A percentile compares a stretch with the other conserved stretches of the same genome.
phyloP scores from a whole-genome alignment of 805 yeast genomes.

The Lipomyces starkeyi region DNA sequence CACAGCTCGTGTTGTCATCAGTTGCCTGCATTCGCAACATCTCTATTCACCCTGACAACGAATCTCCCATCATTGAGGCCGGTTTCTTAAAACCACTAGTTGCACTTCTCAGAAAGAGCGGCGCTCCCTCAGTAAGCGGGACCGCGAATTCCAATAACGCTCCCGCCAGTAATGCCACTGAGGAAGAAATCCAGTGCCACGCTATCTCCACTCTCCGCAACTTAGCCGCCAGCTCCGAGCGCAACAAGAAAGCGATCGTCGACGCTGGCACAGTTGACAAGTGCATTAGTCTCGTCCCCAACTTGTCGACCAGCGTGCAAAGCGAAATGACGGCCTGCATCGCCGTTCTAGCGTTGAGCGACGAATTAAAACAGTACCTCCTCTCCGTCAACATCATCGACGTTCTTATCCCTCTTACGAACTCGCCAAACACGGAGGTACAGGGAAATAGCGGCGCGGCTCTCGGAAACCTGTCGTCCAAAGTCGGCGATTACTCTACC shows the following conservation, averaged over 20 bases:
- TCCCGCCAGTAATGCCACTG: conserved; percentile 41
- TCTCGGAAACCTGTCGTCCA: conserved; percentile 89
- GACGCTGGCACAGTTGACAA: conserved; percentile 96
- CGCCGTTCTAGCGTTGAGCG: conserved; percentile 95
- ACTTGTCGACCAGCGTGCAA: conserved; percentile 90
- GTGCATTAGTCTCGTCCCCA: conserved; percentile 84
- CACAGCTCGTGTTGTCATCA: conserved; percentile 88
- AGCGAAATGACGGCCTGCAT: conserved; percentile 96
- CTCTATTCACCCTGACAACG: conserved; percentile 95
- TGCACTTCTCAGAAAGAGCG: conserved; percentile 70
- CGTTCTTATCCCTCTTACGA: conserved; percentile 89
- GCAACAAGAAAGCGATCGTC: conserved; percentile 86
- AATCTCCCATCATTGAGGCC: conserved; percentile 93
- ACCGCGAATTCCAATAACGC: conserved; percentile 1
- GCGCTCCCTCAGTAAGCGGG: conserved; percentile 42
- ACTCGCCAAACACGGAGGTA: conserved; percentile 86
- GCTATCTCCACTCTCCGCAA: conserved; percentile 95
- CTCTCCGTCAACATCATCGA: conserved; percentile 83
- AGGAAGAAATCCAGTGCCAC: conserved; percentile 97
- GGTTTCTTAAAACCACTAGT: conserved; percentile 94
- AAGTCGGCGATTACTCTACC: conserved; percentile 81
- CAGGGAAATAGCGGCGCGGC: conserved; percentile 99
- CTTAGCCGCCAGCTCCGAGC: conserved; percentile 93
- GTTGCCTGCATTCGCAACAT: conserved; percentile 98
- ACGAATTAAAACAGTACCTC: conserved; percentile 84